A percentile compares a stretch with the other conserved stretches of the same genome.
Conservation (phyloP, 495 filamentous ascomycete species). For the Aspergillus diversus region DNA sequence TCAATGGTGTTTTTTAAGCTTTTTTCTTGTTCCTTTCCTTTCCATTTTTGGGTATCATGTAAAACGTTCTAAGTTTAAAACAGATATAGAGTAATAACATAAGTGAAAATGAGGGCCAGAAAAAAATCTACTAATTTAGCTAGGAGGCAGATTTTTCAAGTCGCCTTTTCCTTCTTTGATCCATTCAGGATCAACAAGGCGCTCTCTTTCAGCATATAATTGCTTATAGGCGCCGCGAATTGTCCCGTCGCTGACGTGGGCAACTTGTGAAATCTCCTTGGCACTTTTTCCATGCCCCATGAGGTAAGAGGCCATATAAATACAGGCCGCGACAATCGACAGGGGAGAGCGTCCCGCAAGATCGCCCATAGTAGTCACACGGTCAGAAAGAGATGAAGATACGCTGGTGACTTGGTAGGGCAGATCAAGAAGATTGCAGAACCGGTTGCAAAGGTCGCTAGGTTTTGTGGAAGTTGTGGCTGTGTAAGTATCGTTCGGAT, state of each 20-base stretch:
- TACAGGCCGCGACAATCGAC: slow-evolving; percentile 91
- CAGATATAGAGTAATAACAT: neutral
- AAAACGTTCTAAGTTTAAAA: neutral
- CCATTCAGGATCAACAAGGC: slow-evolving; percentile 75
- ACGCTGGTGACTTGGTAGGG: slow-evolving; percentile 68
- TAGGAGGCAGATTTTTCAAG: slow-evolving; percentile 66
- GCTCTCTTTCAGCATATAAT: slow-evolving; percentile 72
- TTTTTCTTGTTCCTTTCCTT: slow-evolving; percentile 4
- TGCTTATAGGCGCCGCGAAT: slow-evolving; percentile 94
- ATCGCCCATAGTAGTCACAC: slow-evolving; percentile 70
- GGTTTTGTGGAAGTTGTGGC: slow-evolving; percentile 80
- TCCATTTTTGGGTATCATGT: slow-evolving; percentile 18
- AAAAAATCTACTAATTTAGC: slow-evolving; percentile 25
- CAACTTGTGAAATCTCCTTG: slow-evolving; percentile 80
- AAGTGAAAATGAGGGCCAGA: neutral
- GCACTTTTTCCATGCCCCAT: slow-evolving; percentile 76
- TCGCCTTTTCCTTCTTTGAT: slow-evolving; percentile 70
- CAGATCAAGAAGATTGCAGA: slow-evolving; percentile 79
- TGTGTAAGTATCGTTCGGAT: slow-evolving; percentile 63
- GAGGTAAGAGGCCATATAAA: slow-evolving; percentile 89
- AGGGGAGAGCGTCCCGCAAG: slow-evolving; percentile 93
- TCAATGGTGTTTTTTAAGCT: no score
- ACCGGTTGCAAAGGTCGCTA: slow-evolving; percentile 83
- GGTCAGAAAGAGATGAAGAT: slow-evolving; percentile 72
- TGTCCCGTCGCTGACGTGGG: slow-evolving; percentile 91